These are phyloP conservation scores for Leucosporidium scottii DNA, from an alignment of 768 basidiomycete species.

Conservation along the genomic window DNA sequence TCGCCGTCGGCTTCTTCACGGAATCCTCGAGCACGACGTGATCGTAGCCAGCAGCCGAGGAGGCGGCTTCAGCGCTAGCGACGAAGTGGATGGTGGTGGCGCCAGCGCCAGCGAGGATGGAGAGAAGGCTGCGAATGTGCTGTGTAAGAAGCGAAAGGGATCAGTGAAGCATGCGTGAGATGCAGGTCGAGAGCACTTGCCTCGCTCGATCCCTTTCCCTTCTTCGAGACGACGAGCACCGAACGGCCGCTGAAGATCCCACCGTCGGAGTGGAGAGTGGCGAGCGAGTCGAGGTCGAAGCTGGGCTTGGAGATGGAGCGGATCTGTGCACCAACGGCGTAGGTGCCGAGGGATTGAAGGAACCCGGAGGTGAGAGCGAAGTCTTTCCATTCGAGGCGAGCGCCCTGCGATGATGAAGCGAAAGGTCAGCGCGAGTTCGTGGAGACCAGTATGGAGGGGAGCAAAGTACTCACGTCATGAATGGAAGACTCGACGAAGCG, in stretches of 20 bases:
- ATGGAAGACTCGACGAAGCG: constrained; percentile 25
- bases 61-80: constrained; percentile 47
- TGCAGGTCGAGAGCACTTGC: constrained; percentile 24
- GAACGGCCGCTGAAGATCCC: constrained; percentile 46
- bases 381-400: constrained; percentile 53
- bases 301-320: constrained; percentile 48
- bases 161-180: neutral
- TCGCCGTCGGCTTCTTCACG: constrained; percentile 17
- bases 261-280: constrained; percentile 37
- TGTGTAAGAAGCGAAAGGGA: neutral
- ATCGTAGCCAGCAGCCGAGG: constrained; percentile 45
- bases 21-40: constrained; percentile 62
- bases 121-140: constrained; percentile 37
- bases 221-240: constrained; percentile 50
- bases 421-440: neutral
- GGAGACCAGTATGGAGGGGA: neutral
- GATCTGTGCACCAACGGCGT: constrained; percentile 14
- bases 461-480: constrained; percentile 48
- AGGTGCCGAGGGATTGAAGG: constrained; percentile 42
- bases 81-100: constrained; percentile 64
- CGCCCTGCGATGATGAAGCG: constrained; percentile 33
- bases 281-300: constrained; percentile 49
- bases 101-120: constrained; percentile 71
- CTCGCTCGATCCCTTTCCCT: constrained; percentile 31
- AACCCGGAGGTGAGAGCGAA: constrained; percentile 56